Conservation (phyloP, 345 rosid species). For the Carallia brachiata region DNA sequence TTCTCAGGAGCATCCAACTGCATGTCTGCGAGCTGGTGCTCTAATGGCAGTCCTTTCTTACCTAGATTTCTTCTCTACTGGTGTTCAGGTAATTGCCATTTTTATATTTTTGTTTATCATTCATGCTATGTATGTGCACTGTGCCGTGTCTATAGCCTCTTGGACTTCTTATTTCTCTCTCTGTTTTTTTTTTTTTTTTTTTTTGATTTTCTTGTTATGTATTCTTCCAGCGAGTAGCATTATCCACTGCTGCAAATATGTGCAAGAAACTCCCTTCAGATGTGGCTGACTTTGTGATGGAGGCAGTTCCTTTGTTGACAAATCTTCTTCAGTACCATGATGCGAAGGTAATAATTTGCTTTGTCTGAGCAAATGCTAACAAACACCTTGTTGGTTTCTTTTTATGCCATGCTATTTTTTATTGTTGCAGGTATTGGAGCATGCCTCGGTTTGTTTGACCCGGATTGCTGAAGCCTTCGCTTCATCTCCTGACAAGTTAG, state of each 20-base stretch:
- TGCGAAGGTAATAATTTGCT: conserved; percentile 56
- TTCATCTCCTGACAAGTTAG: conserved; percentile 81
- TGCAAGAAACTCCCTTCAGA: conserved; percentile 99
- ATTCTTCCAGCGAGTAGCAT: conserved; percentile 75
- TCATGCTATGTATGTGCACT: not conserved
- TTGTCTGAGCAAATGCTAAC: not conserved
- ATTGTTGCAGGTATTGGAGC: conserved; percentile 79
- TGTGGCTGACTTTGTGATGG: conserved; percentile 99
- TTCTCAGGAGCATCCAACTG: conserved; percentile 99
- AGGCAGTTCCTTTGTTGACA: conserved; percentile 96
- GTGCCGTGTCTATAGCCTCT: not conserved
- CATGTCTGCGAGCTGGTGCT: conserved; percentile 99
- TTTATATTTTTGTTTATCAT: not conserved
- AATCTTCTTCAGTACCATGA: conserved; percentile 98
- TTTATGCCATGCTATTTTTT: conserved; percentile 9
- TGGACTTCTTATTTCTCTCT: not conserved
- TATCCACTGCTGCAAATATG: conserved; percentile 99
- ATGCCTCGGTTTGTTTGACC: conserved; percentile 96
- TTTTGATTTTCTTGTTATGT: not conserved
- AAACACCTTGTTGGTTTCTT: not conserved
- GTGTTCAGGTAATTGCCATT: conserved; percentile 74
- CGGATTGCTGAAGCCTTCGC: conserved; percentile 98
- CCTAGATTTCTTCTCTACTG: conserved; percentile 98
- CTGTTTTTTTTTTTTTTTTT: not conserved
- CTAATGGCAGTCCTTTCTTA: conserved; percentile 99